Evolutionary conservation across 805 yeast species (phyloP).

Genomic region (Saccharomycopsis fodiens): DNA sequence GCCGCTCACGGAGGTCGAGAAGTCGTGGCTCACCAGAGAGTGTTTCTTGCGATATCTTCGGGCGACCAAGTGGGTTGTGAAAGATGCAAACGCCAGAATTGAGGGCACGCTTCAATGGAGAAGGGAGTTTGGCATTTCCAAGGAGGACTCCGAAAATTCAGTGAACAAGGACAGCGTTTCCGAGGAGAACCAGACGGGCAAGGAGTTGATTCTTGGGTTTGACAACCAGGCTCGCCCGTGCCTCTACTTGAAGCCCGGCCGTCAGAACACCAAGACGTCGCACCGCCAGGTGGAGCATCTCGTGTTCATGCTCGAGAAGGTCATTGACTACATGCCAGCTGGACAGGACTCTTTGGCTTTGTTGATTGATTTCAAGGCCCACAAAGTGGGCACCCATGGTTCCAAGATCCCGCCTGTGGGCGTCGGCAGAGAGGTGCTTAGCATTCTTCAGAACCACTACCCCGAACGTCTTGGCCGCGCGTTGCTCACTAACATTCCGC

Average conservation of each 20-base stretch:
- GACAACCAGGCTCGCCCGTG: constrained; percentile 91
- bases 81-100: constrained; percentile 66
- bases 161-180: constrained; percentile 49
- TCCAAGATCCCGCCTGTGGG: constrained; percentile 83
- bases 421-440: constrained; percentile 85
- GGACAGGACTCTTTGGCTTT: constrained; percentile 94
- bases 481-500: constrained; percentile 84
- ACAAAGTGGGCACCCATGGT: constrained; percentile 44
- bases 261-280: constrained; percentile 89
- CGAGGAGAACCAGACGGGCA: constrained; percentile 83
- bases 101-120: constrained; percentile 84
- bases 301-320: constrained; percentile 87
- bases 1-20: constrained; percentile 17
- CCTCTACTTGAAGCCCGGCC: constrained; percentile 83
- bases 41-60: constrained; percentile 84
- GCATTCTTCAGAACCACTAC: constrained; percentile 91
- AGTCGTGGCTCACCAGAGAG: constrained; percentile 85
- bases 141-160: constrained; percentile 37
- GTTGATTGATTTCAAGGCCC: constrained; percentile 84
- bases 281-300: constrained; percentile 92
- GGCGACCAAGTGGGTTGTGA: constrained; percentile 85
- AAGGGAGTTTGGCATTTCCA: constrained; percentile 40
- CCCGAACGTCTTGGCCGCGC: constrained; percentile 97
- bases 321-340: constrained; percentile 89
- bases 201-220: constrained; percentile 83